Conservation (phyloP, 768 basidiomycete genomes). For the Pluteus cervinus region DNA sequence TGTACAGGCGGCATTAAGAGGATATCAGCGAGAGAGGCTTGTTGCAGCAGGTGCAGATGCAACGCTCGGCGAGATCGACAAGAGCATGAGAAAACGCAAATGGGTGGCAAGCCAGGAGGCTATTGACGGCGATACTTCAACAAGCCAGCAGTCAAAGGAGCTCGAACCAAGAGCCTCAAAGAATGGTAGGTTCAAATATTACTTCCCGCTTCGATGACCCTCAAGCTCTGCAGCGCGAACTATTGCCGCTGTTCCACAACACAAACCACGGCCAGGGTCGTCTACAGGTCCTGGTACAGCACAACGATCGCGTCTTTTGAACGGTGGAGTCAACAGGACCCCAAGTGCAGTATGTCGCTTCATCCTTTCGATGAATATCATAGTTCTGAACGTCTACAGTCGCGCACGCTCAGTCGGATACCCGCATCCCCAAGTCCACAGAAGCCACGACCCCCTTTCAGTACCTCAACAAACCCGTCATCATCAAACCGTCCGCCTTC, state of each 20-base stretch:
- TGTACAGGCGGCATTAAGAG: conserved; percentile 63
- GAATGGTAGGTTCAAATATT: conserved; percentile 40
- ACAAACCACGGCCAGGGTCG: conserved; percentile 38
- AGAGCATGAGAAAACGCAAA: conserved; percentile 68
- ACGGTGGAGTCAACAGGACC: conserved; percentile 33
- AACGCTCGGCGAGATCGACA: conserved; percentile 52
- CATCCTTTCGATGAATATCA: neutral
- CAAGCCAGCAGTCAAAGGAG: conserved; percentile 17
- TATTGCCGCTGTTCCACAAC: conserved; percentile 45
- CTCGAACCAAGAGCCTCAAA: conserved; percentile 47
- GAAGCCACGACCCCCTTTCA: conserved; percentile 42
- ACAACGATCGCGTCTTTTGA: conserved; percentile 37
- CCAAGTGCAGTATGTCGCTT: conserved; percentile 30
- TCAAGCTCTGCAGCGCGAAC: conserved; percentile 19
- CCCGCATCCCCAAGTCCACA: conserved; percentile 39
- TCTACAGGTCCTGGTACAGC: conserved; percentile 50
- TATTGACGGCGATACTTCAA: conserved; percentile 33
- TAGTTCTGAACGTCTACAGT: conserved; percentile 13
- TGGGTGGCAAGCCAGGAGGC: conserved; percentile 67
- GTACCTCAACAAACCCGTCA: conserved; percentile 24
- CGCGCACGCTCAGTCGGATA: conserved; percentile 26
- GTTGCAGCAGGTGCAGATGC: conserved; percentile 43
- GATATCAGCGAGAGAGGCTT: conserved; percentile 60
- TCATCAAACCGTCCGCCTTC: conserved; percentile 27
- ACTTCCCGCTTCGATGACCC: neutral